A percentile compares a stretch with the other conserved stretches of the same genome.
phyloP scores from a whole-genome alignment of 768 basidiomycete genomes.

The Trametes gibbosa region DNA sequence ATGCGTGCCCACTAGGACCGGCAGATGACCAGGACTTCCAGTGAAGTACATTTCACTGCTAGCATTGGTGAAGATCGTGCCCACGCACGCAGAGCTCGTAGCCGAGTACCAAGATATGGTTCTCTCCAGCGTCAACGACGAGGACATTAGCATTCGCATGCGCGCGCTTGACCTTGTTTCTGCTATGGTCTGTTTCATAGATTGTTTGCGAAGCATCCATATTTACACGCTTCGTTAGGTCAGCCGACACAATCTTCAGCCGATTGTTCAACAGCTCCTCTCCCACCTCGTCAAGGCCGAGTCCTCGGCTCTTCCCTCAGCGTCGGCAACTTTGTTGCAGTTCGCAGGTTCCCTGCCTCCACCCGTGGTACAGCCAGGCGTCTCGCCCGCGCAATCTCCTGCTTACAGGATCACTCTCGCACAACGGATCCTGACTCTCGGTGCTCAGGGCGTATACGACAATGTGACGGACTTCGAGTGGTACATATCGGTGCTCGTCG shows the following conservation, averaged over 20 bases:
- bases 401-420: constrained; percentile 85
- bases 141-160: constrained; percentile 95
- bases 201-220: background rate
- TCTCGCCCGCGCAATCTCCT: constrained; percentile 62
- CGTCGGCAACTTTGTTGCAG: constrained; percentile 50
- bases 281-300: constrained; percentile 75
- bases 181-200: constrained; percentile 67
- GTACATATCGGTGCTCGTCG: constrained; percentile 93
- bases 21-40: constrained; percentile 33
- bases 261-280: constrained; percentile 86
- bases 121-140: constrained; percentile 83
- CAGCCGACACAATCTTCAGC: constrained; percentile 78
- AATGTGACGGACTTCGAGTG: constrained; percentile 94
- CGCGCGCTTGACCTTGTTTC: constrained; percentile 91
- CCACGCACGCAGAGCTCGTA: constrained; percentile 84
- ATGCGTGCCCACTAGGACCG: background rate
- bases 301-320: constrained; percentile 51
- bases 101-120: constrained; percentile 92
- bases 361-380: constrained; percentile 23
- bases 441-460: constrained; percentile 79
- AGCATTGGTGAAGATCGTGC: constrained; percentile 94
- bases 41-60: constrained; percentile 97
- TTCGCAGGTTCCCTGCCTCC: constrained; percentile 47
- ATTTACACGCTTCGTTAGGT: constrained; percentile 48
- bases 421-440: constrained; percentile 81